A percentile compares a stretch with the other conserved stretches of the same genome.
These are phyloP conservation scores for Beta corolliflora DNA, from an alignment of 179 eudicot species.

Conservation along the genomic window DNA sequence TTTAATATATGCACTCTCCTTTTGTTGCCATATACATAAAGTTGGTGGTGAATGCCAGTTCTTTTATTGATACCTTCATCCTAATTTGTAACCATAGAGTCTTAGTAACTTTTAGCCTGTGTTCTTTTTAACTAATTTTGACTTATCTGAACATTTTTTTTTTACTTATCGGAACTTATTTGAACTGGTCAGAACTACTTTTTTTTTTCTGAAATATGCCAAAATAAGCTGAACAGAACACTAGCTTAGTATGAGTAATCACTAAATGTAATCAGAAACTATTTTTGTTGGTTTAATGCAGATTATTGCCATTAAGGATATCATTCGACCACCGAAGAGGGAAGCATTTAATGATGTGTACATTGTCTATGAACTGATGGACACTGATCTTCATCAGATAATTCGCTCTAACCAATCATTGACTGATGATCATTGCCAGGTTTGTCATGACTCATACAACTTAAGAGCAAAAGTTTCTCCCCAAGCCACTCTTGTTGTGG, in stretches of 20 bases:
- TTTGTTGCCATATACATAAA: background rate
- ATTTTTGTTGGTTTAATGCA: slow-evolving; percentile 17
- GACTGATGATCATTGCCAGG: slow-evolving; percentile 43
- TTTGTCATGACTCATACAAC: slow-evolving; percentile 13
- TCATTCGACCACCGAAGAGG: slow-evolving; percentile 42
- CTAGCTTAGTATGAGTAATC: background rate
- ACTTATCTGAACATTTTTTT: too few species aligned
- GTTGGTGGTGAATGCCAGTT: background rate
- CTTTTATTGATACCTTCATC: background rate
- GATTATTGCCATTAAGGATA: slow-evolving; percentile 46
- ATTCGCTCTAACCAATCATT: slow-evolving; percentile 40
- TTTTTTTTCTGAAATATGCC: too few species aligned
- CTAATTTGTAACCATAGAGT: background rate
- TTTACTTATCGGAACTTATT: too few species aligned
- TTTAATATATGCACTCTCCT: background rate
- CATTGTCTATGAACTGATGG: slow-evolving; percentile 47
- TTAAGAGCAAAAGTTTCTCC: background rate
- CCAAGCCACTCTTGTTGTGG: background rate
- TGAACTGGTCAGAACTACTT: too few species aligned
- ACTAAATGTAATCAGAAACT: background rate
- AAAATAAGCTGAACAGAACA: too few species aligned
- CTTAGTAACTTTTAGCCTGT: too few species aligned
- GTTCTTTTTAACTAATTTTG: too few species aligned
- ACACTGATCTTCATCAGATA: slow-evolving; percentile 47
- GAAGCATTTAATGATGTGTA: slow-evolving; percentile 42